A percentile compares a stretch with the other conserved stretches of the same genome.
These are phyloP conservation scores for Podaxis sp. DNA, from an alignment of 768 basidiomycete species.

Conservation along the genomic window DNA sequence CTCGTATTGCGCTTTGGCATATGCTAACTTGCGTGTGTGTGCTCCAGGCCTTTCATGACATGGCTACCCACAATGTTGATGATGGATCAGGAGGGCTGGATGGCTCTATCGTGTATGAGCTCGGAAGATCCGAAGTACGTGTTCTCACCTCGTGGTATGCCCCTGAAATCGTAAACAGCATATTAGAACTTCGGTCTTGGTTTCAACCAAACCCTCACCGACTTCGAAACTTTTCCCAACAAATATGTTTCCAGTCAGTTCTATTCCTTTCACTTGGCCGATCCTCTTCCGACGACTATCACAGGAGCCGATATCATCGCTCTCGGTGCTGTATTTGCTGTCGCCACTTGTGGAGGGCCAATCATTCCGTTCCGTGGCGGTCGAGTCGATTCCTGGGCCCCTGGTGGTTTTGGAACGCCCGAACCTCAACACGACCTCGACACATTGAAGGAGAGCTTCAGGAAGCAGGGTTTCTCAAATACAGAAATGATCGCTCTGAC, in stretches of 20 bases:
- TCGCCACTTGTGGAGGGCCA: constrained; percentile 43
- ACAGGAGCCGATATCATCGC: constrained; percentile 42
- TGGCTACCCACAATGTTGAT: constrained; percentile 40
- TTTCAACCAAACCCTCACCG: constrained; percentile 37
- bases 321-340: constrained; percentile 31
- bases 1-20: background rate
- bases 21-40: background rate
- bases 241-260: constrained; percentile 40
- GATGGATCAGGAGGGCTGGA: constrained; percentile 47
- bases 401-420: constrained; percentile 37
- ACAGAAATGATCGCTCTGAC: constrained; percentile 48
- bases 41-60: constrained; percentile 45
- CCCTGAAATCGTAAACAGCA: background rate
- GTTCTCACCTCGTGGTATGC: background rate
- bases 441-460: constrained; percentile 34
- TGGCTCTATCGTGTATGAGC: constrained; percentile 45
- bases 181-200: constrained; percentile 43
- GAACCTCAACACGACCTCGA: constrained; percentile 36
- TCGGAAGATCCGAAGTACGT: constrained; percentile 35
- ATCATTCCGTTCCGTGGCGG: constrained; percentile 37
- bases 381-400: constrained; percentile 33
- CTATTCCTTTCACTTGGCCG: background rate
- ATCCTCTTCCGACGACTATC: background rate
- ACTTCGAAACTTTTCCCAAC: constrained; percentile 38
- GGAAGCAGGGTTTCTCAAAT: constrained; percentile 36